phyloP scores from a whole-genome alignment of 208 protist species.

The Leishmania turanica region DNA sequence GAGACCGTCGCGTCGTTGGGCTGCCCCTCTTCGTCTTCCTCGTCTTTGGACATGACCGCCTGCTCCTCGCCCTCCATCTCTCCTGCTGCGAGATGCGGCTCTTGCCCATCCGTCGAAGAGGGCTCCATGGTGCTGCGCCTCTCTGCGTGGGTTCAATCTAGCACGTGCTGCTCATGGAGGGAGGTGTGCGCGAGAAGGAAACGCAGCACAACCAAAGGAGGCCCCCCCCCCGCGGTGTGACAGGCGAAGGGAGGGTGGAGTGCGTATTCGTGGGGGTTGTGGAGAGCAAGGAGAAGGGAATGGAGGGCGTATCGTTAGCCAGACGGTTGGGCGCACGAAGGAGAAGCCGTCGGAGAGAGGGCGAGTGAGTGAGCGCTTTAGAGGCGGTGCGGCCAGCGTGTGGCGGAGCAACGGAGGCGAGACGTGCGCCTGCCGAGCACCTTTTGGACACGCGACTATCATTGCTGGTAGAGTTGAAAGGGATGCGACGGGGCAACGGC shows the following conservation, averaged over 20 bases:
- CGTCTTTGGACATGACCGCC: constrained; percentile 11
- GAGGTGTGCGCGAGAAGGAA: background rate
- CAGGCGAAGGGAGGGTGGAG: background rate
- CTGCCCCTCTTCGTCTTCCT: constrained; percentile 32
- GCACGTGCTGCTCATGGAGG: background rate
- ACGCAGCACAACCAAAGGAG: background rate
- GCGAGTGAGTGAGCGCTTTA: background rate
- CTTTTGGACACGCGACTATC: background rate
- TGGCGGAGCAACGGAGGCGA: background rate
- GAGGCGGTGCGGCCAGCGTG: background rate
- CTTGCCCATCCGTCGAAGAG: background rate
- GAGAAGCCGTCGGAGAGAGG: background rate
- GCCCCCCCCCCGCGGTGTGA: background rate
- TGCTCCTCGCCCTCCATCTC: constrained; percentile 14
- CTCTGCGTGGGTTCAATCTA: background rate
- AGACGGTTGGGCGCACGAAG: background rate
- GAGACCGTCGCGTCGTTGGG: background rate
- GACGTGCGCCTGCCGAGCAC: background rate
- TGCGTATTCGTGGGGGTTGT: background rate
- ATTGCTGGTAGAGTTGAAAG: background rate
- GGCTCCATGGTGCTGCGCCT: background rate
- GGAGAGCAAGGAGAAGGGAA: background rate
- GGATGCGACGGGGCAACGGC: background rate
- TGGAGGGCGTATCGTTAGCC: background rate
- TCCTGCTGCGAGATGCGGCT: background rate